Base-by-base conservation (phyloP, 345 rosid genomes). In the Zanthoxylum bungeanum region DNA sequence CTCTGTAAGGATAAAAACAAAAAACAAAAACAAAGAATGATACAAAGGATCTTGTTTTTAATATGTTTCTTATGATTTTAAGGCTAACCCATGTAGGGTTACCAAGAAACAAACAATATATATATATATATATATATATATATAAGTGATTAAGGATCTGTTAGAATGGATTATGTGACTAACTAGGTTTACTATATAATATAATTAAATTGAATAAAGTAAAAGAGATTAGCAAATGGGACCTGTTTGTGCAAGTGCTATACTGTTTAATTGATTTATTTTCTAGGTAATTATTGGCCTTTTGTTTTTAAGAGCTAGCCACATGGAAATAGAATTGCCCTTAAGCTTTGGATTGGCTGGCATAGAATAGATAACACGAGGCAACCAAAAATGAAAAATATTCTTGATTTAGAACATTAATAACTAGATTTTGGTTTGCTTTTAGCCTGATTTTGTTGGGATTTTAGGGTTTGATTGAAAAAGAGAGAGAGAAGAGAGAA, bases 1-100 rank as follows among this genome's bases (percentile, higher is more conserved):
- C 95, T 83, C 95, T 91, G 71, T 22, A 52, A 16, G n/a, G n/a
- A n/a, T n/a, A n/a, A 40, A 69, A 76, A 21, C 17, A 57, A 30
- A 37, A 62, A 69, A n/a, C n/a, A 11, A 49, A 53, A 36, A 24
- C 42, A 72, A 61, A 9, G 70, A 66, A 75, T 66, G 30, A 66
- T 58, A 73, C 71, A 56, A 67, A 53, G 39, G n/a, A n/a, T n/a
- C n/a, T n/a, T n/a, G n/a, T n/a, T n/a, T n/a, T n/a, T n/a, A n/a
- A n/a, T n/a, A n/a, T n/a, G n/a, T n/a, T n/a, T n/a, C n/a, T n/a
- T n/a, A n/a, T n/a, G n/a, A n/a, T n/a, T 55, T 74, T 17, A 4
- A 57, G 64, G 25, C 40, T 47, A 60, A 30, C 50, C 33, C 66
- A 61, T 75, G 83, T 75, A 84, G 85, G 77, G 83, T 73, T 82